A percentile compares a stretch with the other conserved stretches of the same genome.
Conservation (phyloP, 352 stramenopile genomes). For the Pythium guiyangense region DNA sequence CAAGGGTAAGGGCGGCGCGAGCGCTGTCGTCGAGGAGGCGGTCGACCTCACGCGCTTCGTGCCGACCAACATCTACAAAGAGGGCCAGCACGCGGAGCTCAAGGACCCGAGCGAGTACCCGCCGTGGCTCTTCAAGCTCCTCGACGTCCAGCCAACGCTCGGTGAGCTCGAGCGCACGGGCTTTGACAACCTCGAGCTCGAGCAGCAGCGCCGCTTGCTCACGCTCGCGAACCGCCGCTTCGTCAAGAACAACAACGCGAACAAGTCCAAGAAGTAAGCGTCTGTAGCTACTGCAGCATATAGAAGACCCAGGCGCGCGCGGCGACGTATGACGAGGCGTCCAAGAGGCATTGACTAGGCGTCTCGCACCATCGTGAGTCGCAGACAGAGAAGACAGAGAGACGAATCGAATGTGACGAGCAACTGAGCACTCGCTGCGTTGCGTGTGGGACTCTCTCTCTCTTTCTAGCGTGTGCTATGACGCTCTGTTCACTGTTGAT, state of each 20-base stretch:
- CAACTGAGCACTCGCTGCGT: too few relatives aligned
- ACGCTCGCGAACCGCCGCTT: slow-evolving; percentile 63
- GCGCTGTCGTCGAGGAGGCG: slow-evolving; percentile 56
- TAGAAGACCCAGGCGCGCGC: neutral
- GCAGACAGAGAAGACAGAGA: too few relatives aligned
- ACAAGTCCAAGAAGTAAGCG: slow-evolving; percentile 85
- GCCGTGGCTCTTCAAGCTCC: slow-evolving; percentile 77
- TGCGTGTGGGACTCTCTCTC: too few relatives aligned
- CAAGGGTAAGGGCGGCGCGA: slow-evolving; percentile 55
- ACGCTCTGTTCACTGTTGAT: too few relatives aligned
- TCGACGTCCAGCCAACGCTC: slow-evolving; percentile 68
- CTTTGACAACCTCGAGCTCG: slow-evolving; percentile 74
- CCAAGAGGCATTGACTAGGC: too few relatives aligned
- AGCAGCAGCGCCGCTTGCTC: slow-evolving; percentile 78
- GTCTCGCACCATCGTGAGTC: too few relatives aligned
- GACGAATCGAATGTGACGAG: too few relatives aligned
- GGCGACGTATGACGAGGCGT: too few relatives aligned
- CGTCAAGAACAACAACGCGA: slow-evolving; percentile 72
- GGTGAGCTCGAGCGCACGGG: slow-evolving; percentile 74
- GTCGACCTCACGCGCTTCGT: slow-evolving; percentile 75
- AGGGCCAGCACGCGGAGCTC: slow-evolving; percentile 74
- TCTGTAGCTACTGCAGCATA: neutral
- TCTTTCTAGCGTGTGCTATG: too few relatives aligned
- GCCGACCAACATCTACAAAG: slow-evolving; percentile 84
- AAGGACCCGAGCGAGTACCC: slow-evolving; percentile 82